Conservation (phyloP, 225 moss, liverwort and hornwort species). For the Ulota crispa region DNA sequence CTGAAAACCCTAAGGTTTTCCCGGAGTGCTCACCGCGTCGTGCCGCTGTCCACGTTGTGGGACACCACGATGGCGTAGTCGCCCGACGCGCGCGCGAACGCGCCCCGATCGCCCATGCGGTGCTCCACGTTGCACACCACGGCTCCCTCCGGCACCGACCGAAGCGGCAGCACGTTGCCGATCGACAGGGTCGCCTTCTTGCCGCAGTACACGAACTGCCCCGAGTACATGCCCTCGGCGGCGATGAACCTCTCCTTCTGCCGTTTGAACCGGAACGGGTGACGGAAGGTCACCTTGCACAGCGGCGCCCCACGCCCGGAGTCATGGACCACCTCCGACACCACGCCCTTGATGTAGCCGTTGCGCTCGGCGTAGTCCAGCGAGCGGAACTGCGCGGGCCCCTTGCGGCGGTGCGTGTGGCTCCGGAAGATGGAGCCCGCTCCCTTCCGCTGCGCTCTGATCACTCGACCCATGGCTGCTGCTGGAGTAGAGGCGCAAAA, state of each 20-base stretch:
- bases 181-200: slow-evolving; percentile 81
- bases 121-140: slow-evolving; percentile 96
- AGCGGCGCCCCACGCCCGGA: slow-evolving; percentile 67
- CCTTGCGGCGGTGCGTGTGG: slow-evolving; percentile 72
- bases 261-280: slow-evolving; percentile 81
- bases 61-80: slow-evolving; percentile 88
- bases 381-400: slow-evolving; percentile 67
- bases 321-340: slow-evolving; percentile 69
- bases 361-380: slow-evolving; percentile 77
- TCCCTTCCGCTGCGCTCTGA: slow-evolving; percentile 84
- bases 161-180: slow-evolving; percentile 70
- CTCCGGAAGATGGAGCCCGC: slow-evolving; percentile 75
- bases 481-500: background rate
- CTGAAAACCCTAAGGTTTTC: background rate
- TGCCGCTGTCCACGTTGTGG: slow-evolving; percentile 81
- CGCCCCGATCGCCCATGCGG: slow-evolving; percentile 84
- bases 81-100: slow-evolving; percentile 78
- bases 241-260: slow-evolving; percentile 90
- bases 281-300: slow-evolving; percentile 66
- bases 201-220: slow-evolving; percentile 84
- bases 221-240: slow-evolving; percentile 87
- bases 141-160: slow-evolving; percentile 79
- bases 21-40: slow-evolving; percentile 47
- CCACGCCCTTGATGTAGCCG: slow-evolving; percentile 87
- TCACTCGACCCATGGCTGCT: slow-evolving; percentile 70